Evolutionary conservation across 768 basidiomycete genomes (phyloP).

Genomic region (Terana coerulea): DNA sequence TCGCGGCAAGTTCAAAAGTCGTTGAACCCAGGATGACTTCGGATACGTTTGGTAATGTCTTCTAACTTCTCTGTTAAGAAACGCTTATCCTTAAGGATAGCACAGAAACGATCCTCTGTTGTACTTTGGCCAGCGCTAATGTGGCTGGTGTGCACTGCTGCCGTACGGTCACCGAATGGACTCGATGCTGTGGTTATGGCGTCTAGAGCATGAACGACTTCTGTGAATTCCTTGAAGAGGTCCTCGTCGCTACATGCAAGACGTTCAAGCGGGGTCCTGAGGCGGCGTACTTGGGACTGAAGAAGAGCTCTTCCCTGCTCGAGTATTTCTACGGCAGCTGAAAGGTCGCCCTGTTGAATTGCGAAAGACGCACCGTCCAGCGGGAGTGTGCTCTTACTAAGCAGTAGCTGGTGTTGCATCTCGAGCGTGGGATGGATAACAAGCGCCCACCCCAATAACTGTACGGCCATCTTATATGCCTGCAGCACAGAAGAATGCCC

Average conservation of each 20-base stretch:
- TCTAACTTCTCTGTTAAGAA: constrained; percentile 13
- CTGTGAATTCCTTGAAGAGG: not conserved
- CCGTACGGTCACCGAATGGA: not conserved
- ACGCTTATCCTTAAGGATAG: constrained; percentile 3
- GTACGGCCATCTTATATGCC: not conserved
- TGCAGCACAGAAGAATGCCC: not conserved
- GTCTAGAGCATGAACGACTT: not conserved
- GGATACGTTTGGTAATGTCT: constrained; percentile 22
- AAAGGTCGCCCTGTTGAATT: not conserved
- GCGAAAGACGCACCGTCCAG: not conserved
- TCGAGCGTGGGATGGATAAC: not conserved
- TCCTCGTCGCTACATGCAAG: not conserved
- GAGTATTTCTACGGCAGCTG: constrained; percentile 21
- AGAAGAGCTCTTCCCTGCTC: constrained; percentile 23
- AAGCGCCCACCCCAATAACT: not conserved
- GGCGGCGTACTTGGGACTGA: constrained; percentile 20
- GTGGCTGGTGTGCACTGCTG: too few species aligned
- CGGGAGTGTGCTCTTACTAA: not conserved
- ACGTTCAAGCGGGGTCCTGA: constrained; percentile 17
- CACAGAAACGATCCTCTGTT: not conserved
- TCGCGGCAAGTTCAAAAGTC: constrained; percentile 25
- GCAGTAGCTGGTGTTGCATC: not conserved
- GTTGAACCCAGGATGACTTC: constrained; percentile 29
- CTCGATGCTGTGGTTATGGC: not conserved
- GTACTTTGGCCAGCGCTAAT: too few species aligned